Percentiles rank a stretch among this genome's conserved stretches.
Evolutionary conservation across 495 filamentous ascomycete genomes (phyloP).

Genomic region (Pyrenopolyporus hunteri): DNA sequence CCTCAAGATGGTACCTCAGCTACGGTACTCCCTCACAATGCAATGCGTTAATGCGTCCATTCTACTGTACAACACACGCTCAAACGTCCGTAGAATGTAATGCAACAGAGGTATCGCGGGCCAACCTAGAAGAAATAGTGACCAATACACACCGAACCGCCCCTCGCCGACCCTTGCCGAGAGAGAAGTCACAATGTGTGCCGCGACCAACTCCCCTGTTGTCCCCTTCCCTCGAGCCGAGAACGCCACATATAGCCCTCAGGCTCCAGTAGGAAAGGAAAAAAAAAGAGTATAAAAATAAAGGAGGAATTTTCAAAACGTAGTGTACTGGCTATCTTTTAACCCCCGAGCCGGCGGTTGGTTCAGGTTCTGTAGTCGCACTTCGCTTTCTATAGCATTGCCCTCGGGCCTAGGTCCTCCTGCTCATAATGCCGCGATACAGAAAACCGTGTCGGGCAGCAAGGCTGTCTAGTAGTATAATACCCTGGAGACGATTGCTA

Average conservation of each 20-base stretch:
- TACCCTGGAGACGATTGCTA: neutral
- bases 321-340: neutral
- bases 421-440: too few relatives aligned
- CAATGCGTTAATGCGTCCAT: slow-evolving; percentile 16
- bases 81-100: slow-evolving; percentile 5
- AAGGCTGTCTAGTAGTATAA: neutral
- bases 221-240: slow-evolving; percentile 14
- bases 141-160: neutral
- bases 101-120: slow-evolving; percentile 19
- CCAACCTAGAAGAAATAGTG: slow-evolving; percentile 11
- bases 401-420: too few relatives aligned
- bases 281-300: slow-evolving; percentile 1
- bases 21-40: slow-evolving; percentile 14
- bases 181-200: slow-evolving; percentile 9
- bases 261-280: slow-evolving; percentile 9
- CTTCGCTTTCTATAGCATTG: neutral
- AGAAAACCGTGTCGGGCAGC: neutral
- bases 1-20: neutral
- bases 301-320: neutral
- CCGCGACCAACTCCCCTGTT: slow-evolving; percentile 13
- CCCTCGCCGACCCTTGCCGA: slow-evolving; percentile 4
- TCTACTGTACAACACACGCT: slow-evolving; percentile 30
- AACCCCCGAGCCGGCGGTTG: neutral
- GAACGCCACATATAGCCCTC: slow-evolving; percentile 24
- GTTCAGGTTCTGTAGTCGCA: neutral